Percentiles rank a stretch among this genome's conserved stretches.
phyloP scores from a whole-genome alignment of 495 filamentous ascomycete genomes.

The Aspergillus asperescens region DNA sequence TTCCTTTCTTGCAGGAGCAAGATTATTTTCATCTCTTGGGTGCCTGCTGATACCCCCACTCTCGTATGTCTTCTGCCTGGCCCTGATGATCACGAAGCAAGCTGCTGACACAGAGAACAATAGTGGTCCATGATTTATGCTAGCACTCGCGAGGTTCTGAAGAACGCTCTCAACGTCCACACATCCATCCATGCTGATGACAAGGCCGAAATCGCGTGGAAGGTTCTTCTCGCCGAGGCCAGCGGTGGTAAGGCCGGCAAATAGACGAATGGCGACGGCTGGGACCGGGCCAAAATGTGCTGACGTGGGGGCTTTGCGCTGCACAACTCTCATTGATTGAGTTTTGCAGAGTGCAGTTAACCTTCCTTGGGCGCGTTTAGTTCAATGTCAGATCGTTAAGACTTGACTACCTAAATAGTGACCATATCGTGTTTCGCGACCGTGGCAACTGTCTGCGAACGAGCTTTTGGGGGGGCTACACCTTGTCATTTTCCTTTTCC shows the following conservation, averaged over 20 bases:
- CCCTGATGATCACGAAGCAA: not conserved
- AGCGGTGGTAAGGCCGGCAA: conserved; percentile 68
- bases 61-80: conserved; percentile 55
- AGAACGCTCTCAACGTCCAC: conserved; percentile 74
- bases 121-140: conserved; percentile 86
- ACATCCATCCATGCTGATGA: conserved; percentile 92
- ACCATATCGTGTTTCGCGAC: conserved; percentile 18
- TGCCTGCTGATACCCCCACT: conserved; percentile 74
- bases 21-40: conserved; percentile 94
- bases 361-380: conserved; percentile 33
- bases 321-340: conserved; percentile 15
- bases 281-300: conserved; percentile 36
- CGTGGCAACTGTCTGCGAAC: conserved; percentile 18
- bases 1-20: conserved; percentile 61
- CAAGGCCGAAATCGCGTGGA: conserved; percentile 80
- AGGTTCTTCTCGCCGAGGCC: conserved; percentile 68
- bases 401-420: conserved; percentile 26
- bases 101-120: conserved; percentile 21
- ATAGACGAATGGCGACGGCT: conserved; percentile 36
- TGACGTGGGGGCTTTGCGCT: conserved; percentile 19
- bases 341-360: conserved; percentile 22
- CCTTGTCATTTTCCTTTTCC: conserved; percentile 11
- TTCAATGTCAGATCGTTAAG: conserved; percentile 45
- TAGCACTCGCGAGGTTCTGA: conserved; percentile 87
- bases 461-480: conserved; percentile 16